Evolutionary conservation across 805 yeast genomes (phyloP).

Genomic region (Clavispora phyllophila): DNA sequence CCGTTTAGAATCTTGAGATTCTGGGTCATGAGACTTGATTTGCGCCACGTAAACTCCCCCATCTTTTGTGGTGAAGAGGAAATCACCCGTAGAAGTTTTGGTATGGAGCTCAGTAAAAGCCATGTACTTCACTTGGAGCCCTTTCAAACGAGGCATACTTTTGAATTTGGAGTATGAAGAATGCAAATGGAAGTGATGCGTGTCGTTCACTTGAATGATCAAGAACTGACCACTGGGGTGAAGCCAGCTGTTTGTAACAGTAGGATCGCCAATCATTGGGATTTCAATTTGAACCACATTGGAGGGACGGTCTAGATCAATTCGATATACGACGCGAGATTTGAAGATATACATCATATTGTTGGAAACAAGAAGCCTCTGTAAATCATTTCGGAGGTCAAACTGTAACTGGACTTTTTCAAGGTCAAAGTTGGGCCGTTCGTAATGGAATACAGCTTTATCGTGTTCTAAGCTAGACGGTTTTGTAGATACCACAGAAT

Average conservation of each 20-base stretch:
- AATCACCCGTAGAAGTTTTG: slow-evolving; percentile 23
- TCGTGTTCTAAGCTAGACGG: slow-evolving; percentile 1
- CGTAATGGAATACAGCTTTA: background rate
- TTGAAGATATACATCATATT: slow-evolving; percentile 32
- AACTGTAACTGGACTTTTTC: slow-evolving; percentile 39
- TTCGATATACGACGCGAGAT: slow-evolving; percentile 19
- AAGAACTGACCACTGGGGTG: slow-evolving; percentile 35
- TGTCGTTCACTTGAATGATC: slow-evolving; percentile 22
- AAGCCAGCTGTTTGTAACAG: slow-evolving; percentile 29
- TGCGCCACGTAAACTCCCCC: slow-evolving; percentile 23
- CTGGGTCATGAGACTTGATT: slow-evolving; percentile 25
- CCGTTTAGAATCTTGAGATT: slow-evolving; percentile 23
- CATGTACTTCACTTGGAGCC: slow-evolving; percentile 28
- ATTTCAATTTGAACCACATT: slow-evolving; percentile 21
- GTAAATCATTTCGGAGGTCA: slow-evolving; percentile 22
- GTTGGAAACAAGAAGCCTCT: slow-evolving; percentile 24
- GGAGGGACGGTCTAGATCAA: slow-evolving; percentile 34
- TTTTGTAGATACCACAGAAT: background rate
- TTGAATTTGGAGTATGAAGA: slow-evolving; percentile 36
- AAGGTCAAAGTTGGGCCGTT: slow-evolving; percentile 22
- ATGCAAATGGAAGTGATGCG: slow-evolving; percentile 40
- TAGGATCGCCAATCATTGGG: slow-evolving; percentile 12
- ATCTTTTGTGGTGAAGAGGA: slow-evolving; percentile 26
- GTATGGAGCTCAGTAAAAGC: slow-evolving; percentile 13
- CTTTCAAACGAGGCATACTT: slow-evolving; percentile 43